Conservation (phyloP, 2,329 filamentous ascomycete species). For the Phoma sp. region DNA sequence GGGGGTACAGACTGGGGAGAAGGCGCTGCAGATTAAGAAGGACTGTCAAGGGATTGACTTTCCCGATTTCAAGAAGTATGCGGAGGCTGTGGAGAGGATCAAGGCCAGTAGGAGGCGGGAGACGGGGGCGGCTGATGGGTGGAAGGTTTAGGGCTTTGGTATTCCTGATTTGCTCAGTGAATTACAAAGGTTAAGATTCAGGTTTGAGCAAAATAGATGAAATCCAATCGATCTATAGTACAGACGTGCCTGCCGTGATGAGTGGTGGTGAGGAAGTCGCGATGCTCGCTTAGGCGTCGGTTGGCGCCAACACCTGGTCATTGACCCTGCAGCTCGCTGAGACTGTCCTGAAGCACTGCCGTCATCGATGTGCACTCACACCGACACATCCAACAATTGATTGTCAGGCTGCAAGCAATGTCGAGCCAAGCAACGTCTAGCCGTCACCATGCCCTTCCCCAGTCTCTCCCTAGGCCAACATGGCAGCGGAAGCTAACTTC, state of each 20-base stretch:
- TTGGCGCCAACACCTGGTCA: constrained; percentile 3
- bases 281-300: not conserved
- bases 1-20: constrained; percentile 29
- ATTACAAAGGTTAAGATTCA: not conserved
- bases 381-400: constrained; percentile 4
- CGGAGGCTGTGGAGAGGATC: constrained; percentile 32
- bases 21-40: constrained; percentile 38
- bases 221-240: not conserved
- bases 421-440: constrained; percentile 4
- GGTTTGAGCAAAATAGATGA: not conserved
- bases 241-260: not conserved
- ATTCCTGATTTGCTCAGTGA: not conserved
- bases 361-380: constrained; percentile 2
- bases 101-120: constrained; percentile 16
- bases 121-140: not conserved
- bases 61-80: constrained; percentile 32
- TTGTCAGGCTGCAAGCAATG: constrained; percentile 1
- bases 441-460: not conserved
- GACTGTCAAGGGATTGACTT: constrained; percentile 40
- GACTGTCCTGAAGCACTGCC: constrained; percentile 6
- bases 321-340: constrained; percentile 7
- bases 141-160: not conserved
- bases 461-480: constrained; percentile 4
- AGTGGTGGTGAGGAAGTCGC: constrained; percentile 6
- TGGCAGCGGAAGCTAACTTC: constrained; percentile 19